Conservation (phyloP, 2,329 filamentous ascomycete genomes). For the Endoconidiophora polonica region DNA sequence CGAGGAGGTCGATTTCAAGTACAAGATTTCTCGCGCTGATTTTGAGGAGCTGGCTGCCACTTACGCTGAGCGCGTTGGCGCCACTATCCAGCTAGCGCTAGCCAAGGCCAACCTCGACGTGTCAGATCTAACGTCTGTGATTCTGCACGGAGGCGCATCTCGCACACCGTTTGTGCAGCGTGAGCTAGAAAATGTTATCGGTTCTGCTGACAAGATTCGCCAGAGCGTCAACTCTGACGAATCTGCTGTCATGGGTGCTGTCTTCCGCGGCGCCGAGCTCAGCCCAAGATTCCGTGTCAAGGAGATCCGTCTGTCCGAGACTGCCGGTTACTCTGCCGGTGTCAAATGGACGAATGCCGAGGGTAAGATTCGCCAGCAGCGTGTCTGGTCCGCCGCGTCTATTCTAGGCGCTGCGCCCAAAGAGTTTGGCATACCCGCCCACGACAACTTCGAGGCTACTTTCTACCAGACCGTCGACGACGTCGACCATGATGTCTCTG, state of each 20-base stretch:
- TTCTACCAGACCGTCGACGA: slow-evolving; percentile 58
- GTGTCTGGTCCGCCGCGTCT: slow-evolving; percentile 66
- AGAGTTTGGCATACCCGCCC: slow-evolving; percentile 68
- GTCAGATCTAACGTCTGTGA: slow-evolving; percentile 68
- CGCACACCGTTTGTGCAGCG: slow-evolving; percentile 91
- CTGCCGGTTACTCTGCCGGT: slow-evolving; percentile 53
- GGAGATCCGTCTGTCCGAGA: slow-evolving; percentile 77
- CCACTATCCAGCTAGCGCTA: slow-evolving; percentile 58
- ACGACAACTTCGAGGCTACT: slow-evolving; percentile 61
- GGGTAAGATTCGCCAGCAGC: slow-evolving; percentile 58
- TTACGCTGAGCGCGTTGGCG: slow-evolving; percentile 50
- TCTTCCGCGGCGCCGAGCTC: slow-evolving; percentile 80
- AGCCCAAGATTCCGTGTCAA: slow-evolving; percentile 96
- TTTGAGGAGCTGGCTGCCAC: slow-evolving; percentile 65
- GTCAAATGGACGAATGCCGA: slow-evolving; percentile 58
- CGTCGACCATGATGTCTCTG: slow-evolving; percentile 43
- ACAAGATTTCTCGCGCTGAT: slow-evolving; percentile 62
- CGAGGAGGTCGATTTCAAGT: slow-evolving; percentile 84
- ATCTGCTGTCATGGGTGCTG: slow-evolving; percentile 87
- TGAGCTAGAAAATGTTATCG: slow-evolving; percentile 59
- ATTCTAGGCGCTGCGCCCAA: slow-evolving; percentile 60
- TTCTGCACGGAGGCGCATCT: slow-evolving; percentile 79
- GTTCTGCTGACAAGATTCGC: slow-evolving; percentile 61
- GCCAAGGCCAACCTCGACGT: slow-evolving; percentile 55
- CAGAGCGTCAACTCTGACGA: slow-evolving; percentile 96